These are phyloP conservation scores for Emmonsia crescens DNA, from an alignment of 2,329 filamentous ascomycete species.

Conservation along the genomic window DNA sequence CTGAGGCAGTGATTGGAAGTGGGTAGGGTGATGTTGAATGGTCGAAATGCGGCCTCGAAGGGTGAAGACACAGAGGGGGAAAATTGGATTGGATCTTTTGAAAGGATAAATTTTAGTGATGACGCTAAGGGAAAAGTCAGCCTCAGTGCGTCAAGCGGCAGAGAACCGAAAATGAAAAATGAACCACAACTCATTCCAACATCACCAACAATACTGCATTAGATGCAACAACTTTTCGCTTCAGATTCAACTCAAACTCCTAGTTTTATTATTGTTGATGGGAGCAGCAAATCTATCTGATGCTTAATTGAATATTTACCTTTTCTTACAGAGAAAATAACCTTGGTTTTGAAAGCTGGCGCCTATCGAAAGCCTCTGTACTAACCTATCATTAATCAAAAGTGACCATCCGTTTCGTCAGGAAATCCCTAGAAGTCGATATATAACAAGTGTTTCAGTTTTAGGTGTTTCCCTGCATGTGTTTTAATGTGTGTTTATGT, in stretches of 20 bases:
- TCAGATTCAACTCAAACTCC: background rate
- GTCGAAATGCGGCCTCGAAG: slow-evolving; percentile 1
- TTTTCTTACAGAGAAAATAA: background rate
- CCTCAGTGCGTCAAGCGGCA: slow-evolving; percentile 10
- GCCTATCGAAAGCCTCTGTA: background rate
- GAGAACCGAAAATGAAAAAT: slow-evolving; percentile 5
- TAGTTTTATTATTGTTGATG: background rate
- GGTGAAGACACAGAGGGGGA: slow-evolving; percentile 8
- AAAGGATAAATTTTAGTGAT: slow-evolving; percentile 15
- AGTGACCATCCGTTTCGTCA: background rate
- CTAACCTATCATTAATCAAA: background rate
- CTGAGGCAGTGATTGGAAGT: slow-evolving; percentile 11
- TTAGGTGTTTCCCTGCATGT: background rate
- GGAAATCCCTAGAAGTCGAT: background rate
- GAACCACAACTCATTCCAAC: background rate
- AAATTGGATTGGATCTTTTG: slow-evolving; percentile 10
- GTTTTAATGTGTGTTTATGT: background rate
- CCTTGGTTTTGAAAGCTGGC: background rate
- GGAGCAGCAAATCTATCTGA: background rate
- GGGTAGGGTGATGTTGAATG: slow-evolving; percentile 2
- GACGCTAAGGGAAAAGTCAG: slow-evolving; percentile 14
- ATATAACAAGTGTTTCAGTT: background rate
- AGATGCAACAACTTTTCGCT: background rate
- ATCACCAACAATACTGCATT: background rate
- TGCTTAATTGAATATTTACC: background rate